Evolutionary conservation across 176 grass and related monocot genomes (phyloP).

Genomic region (Otatea glauca): DNA sequence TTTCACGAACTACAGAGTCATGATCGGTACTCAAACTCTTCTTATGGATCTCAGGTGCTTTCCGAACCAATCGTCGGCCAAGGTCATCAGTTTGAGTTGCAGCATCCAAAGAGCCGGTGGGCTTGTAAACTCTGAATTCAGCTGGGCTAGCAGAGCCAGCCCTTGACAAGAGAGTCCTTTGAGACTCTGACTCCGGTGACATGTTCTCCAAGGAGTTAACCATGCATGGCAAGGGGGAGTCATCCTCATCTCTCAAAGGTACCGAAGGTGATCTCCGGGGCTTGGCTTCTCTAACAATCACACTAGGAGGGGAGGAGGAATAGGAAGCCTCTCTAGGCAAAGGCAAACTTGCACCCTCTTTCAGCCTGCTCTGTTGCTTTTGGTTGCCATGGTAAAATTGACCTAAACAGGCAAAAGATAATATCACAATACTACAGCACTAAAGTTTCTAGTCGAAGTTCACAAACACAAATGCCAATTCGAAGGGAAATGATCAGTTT

Average conservation of each 20-base stretch:
- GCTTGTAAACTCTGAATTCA: slow-evolving; percentile 59
- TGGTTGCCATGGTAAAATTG: slow-evolving; percentile 53
- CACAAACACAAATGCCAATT: slow-evolving; percentile 1
- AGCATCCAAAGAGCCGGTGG: slow-evolving; percentile 61
- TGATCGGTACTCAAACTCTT: slow-evolving; percentile 55
- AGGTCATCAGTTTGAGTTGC: slow-evolving; percentile 86
- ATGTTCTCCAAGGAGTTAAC: slow-evolving; percentile 28
- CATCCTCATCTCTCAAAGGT: slow-evolving; percentile 53
- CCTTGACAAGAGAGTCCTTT: slow-evolving; percentile 39
- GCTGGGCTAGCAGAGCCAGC: slow-evolving; percentile 36
- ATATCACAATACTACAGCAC: neutral
- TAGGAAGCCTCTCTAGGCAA: slow-evolving; percentile 55
- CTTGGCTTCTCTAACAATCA: slow-evolving; percentile 59
- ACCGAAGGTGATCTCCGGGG: slow-evolving; percentile 43
- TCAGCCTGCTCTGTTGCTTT: slow-evolving; percentile 58
- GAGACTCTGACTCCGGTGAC: slow-evolving; percentile 44
- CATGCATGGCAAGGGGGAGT: slow-evolving; percentile 50
- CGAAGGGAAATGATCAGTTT: slow-evolving; percentile 1
- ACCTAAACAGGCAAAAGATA: slow-evolving; percentile 45
- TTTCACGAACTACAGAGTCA: slow-evolving; percentile 43
- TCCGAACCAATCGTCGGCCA: slow-evolving; percentile 18
- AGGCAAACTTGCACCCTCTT: slow-evolving; percentile 46
- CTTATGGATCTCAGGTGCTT: slow-evolving; percentile 38
- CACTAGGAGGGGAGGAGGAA: slow-evolving; percentile 63
- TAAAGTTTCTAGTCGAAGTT: neutral